Evolutionary conservation across 1,284 basidiomycete genomes (phyloP).

Genomic region (Ceratobasidium sp.): DNA sequence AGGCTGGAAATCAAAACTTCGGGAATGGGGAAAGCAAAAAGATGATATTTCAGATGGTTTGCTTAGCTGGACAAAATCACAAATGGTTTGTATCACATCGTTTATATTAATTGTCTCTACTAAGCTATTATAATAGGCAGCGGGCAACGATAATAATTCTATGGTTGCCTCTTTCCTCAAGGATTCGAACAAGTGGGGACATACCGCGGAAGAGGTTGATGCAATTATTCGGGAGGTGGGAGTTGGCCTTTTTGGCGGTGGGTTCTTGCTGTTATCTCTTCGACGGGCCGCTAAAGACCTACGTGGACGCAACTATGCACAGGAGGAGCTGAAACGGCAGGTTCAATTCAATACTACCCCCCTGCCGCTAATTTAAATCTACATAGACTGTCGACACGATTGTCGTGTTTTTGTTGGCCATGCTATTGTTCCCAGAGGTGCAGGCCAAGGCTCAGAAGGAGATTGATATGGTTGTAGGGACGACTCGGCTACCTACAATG

Average conservation of each 20-base stretch:
- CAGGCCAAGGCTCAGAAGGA: slow-evolving; percentile 40
- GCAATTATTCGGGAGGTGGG: neutral
- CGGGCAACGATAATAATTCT: slow-evolving; percentile 2
- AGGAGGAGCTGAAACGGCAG: slow-evolving; percentile 5
- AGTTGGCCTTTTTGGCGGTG: neutral
- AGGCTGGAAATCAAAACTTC: slow-evolving; percentile 8
- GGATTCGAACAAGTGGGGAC: neutral
- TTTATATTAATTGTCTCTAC: neutral
- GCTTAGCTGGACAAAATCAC: slow-evolving; percentile 19
- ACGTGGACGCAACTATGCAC: neutral
- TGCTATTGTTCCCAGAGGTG: slow-evolving; percentile 36
- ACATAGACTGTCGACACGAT: slow-evolving; percentile 18
- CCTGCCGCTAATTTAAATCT: neutral
- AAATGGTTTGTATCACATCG: slow-evolving; percentile 11
- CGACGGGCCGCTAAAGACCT: neutral
- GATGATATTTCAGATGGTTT: neutral
- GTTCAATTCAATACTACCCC: neutral
- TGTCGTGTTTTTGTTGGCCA: slow-evolving; percentile 26
- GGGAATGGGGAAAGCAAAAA: slow-evolving; percentile 29
- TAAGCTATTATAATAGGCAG: no score
- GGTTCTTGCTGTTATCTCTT: neutral
- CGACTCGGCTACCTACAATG: slow-evolving; percentile 32
- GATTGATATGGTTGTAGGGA: slow-evolving; percentile 40
- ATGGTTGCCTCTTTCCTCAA: neutral
- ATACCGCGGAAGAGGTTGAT: neutral